Evolutionary conservation across 306 rosid genomes (phyloP), one percentile per base, ranked within the genome.

Genomic region (Trifolium fragiferum): DNA sequence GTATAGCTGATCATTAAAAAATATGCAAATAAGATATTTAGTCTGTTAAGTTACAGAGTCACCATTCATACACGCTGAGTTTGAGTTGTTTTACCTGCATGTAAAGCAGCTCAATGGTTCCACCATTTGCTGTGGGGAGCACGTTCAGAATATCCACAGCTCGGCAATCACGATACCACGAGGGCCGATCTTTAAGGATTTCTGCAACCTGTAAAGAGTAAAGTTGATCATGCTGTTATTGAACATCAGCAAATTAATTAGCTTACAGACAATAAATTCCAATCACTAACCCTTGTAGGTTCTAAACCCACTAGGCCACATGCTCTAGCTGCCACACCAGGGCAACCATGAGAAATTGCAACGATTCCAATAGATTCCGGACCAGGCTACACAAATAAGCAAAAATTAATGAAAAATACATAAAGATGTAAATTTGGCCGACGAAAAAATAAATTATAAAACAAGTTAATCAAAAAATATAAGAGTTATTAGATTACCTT

Each of bases 301-400:
- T 95, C 99, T 32, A 95, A 92, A 80, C 99, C 98, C 88, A 95
- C 99, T 84, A 95, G 89, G 85, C 99, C 99, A 37, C 98, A 95
- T 79, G 99, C 99, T 66, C 99, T 92, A 82, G 99, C 98, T 85
- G 99, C 99, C 96, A 92, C 99, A 75, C 99, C 99, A 86, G 93
- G 73, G 90, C 98, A 92, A 90, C 98, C 99, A 89, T 95, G 98
- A 86, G 96, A 95, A 86, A 95, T 95, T 82, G 99, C 98, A 86
- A 95, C 93, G 90, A 95, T 95, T 90, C 99, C 99, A 92, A 95
- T 95, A 89, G 99, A 95, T 87, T 95, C 99, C 99, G 99, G 99
- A 95, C 99, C 98, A 95, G 99, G 99, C 99, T 95, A 76, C 23
- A 9, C 76, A 74, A 47, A 74, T 33, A 47, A 81, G 40, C 41